Evolutionary conservation across 768 basidiomycete species (phyloP), one percentile per base, ranked within the genome.

Genomic region (Lactarius akahatsu): DNA sequence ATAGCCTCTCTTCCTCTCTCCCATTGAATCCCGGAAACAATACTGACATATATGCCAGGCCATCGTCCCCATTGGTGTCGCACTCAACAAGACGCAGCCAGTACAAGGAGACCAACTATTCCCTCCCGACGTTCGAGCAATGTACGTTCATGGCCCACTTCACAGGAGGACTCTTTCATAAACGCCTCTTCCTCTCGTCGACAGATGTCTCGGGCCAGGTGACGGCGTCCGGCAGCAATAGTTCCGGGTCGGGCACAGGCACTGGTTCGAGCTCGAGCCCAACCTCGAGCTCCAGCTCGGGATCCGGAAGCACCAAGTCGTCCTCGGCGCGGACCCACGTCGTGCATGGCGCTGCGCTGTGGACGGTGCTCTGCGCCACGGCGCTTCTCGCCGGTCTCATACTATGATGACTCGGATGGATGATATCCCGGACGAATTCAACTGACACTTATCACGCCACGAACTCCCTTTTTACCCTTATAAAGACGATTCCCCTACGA

Each of bases 31-130:
- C 10, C 2, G 13, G 6, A 5, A 11, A 16, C 26, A 5, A 32
- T 8, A 5, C 47, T 62, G 20, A 61, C 28, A 18, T 36, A 26
- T 59, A 20, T 11, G 16, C 47, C 45, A 73, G 63, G 55, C 83
- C 67, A 71, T 88, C 32, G 83, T 85, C 10, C 86, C 86, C n/a
- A 74, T 87, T 50, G 82, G 78, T 9, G 81, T 84, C 5, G 82
- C 82, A 0, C 61, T 79, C 9, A 87, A 87, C 71, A 76, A 77
- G 55, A 80, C 82, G 1, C 78, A 81, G 2, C 85, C 84, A n/a
- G 7, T 87, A 87, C 64, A 76, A 79, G 11, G 86, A 86, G 73
- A 73, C 75, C 11, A 79, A 78, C 67, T 78, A 78, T 59, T 71
- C 79, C 0, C 69, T 79, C 62, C 82, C 81, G 11, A 72, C 77